Evolutionary conservation across 208 protist species (phyloP), one percentile per base, ranked within the genome.

Genomic region (Jaenimonas drosophilae): DNA sequence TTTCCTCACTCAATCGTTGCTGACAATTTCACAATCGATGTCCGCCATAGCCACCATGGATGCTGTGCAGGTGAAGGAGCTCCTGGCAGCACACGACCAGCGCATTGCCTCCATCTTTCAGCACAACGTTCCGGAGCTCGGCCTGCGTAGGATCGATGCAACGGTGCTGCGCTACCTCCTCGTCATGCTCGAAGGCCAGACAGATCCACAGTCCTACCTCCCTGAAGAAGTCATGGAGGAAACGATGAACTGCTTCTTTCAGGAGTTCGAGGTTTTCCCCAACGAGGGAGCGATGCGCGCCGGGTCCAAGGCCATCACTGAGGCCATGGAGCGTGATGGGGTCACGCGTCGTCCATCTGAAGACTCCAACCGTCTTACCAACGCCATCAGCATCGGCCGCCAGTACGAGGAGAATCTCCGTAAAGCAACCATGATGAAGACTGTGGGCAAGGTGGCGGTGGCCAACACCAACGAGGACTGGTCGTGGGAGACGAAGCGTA

Each of bases 381-480:
- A 67, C 47, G 79, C 79, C 19, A 71, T 92, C 5, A 92, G 59
- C 69, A 92, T 92, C 49, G 71, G 84, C 12, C 72, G 84, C 3
- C 79, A 89, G 56, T 92, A 89, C 67, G 79, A 92, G 49, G 84
- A 92, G 48, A 92, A 68, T 43, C 50, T 92, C 20, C 81, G 80
- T 59, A 75, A 76, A 14, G 79, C 84, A 20, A 82, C 70, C 7
- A 74, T 87, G 76, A 85, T 92, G 52, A 78, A 76, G 46, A 70
- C 60, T 31, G 84, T 92, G 3, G 84, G 84, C 20, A 88, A 88
- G 54, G 69, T 88, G 0, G 55, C 71, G 1, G 54, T 67, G 23
- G 79, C 83, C 11, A 94, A 94, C 69, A 86, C 81, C 4, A 94
- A 94, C 68, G 81, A 87, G 40, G 80, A 90, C 44, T 90, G 82